A percentile compares a stretch with the other conserved stretches of the same genome.
Evolutionary conservation across 495 filamentous ascomycete species (phyloP).

Genomic region (Barbatosphaeria neglecta): DNA sequence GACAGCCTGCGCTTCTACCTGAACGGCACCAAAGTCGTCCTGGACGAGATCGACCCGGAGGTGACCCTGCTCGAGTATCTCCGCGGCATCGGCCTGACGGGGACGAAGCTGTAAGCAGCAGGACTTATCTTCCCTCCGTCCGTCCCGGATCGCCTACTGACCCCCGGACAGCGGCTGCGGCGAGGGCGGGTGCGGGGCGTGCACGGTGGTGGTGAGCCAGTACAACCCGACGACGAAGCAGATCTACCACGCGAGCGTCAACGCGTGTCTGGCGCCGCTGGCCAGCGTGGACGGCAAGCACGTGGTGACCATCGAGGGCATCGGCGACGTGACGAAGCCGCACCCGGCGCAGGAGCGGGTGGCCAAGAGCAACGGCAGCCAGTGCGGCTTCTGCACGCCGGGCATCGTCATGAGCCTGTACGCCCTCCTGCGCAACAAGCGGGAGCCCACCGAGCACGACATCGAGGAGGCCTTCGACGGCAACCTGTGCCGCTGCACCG

Average conservation of each 20-base stretch:
- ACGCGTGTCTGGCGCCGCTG: constrained; percentile 87
- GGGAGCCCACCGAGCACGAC: constrained; percentile 55
- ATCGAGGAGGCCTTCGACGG: constrained; percentile 90
- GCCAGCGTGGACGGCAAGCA: constrained; percentile 94
- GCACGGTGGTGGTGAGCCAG: constrained; percentile 90
- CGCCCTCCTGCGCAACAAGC: constrained; percentile 67
- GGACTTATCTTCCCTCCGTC: background rate
- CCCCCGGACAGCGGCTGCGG: constrained; percentile 56
- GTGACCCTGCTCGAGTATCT: constrained; percentile 90
- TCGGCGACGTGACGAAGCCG: constrained; percentile 75
- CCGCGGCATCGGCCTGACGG: constrained; percentile 76
- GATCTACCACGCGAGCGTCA: constrained; percentile 86
- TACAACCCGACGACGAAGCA: constrained; percentile 81
- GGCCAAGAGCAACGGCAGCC: constrained; percentile 57
- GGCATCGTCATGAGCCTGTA: constrained; percentile 96
- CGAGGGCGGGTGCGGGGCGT: constrained; percentile 94
- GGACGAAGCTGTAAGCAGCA: constrained; percentile 43
- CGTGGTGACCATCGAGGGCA: constrained; percentile 97
- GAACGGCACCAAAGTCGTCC: constrained; percentile 80
- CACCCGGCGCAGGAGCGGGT: constrained; percentile 90
- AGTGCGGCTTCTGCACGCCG: constrained; percentile 83
- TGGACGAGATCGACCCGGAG: constrained; percentile 80
- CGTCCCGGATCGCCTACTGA: constrained; percentile 10
- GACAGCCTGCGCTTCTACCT: constrained; percentile 73
- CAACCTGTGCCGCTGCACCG: constrained; percentile 91